Percentiles rank a stretch among this genome's conserved stretches.
Conservation (phyloP, 768 basidiomycete species). For the Termitomyces sp. region DNA sequence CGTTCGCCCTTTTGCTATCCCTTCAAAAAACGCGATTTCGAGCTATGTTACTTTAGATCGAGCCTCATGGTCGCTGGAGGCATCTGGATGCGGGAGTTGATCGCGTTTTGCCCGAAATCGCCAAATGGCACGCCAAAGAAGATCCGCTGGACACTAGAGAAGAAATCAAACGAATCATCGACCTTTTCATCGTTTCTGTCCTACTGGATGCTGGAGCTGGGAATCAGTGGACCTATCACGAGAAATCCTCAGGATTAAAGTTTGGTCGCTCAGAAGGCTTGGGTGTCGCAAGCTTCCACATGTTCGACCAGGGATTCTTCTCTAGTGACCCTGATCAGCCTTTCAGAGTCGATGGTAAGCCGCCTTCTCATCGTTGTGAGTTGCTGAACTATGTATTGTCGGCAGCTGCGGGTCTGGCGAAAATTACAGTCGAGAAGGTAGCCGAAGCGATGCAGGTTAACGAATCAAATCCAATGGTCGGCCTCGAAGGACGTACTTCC, state of each 20-base stretch:
- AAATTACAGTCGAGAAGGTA: constrained; percentile 58
- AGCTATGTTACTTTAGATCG: constrained; percentile 53
- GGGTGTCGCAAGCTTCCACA: constrained; percentile 86
- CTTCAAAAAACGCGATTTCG: not conserved
- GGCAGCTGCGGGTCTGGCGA: constrained; percentile 68
- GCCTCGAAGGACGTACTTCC: constrained; percentile 80
- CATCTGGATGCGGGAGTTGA: constrained; percentile 73
- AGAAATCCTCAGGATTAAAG: constrained; percentile 47
- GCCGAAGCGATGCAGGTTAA: constrained; percentile 78
- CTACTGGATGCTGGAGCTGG: constrained; percentile 95
- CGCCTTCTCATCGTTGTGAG: constrained; percentile 1
- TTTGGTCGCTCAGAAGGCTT: constrained; percentile 79
- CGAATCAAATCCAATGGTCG: constrained; percentile 81
- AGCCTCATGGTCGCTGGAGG: constrained; percentile 87
- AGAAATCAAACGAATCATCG: constrained; percentile 72
- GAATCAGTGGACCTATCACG: constrained; percentile 73
- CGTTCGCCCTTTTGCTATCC: constrained; percentile 20
- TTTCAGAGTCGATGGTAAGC: constrained; percentile 76
- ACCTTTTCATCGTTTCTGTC: constrained; percentile 89
- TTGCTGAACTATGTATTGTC: not conserved
- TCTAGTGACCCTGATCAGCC: constrained; percentile 62
- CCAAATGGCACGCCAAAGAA: constrained; percentile 48
- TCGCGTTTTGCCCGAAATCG: constrained; percentile 62
- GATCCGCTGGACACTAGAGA: constrained; percentile 51
- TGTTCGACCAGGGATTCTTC: constrained; percentile 86